A percentile compares a stretch with the other conserved stretches of the same genome.
phyloP scores from a whole-genome alignment of 768 basidiomycete species.

The Xerocomellus intermedius region DNA sequence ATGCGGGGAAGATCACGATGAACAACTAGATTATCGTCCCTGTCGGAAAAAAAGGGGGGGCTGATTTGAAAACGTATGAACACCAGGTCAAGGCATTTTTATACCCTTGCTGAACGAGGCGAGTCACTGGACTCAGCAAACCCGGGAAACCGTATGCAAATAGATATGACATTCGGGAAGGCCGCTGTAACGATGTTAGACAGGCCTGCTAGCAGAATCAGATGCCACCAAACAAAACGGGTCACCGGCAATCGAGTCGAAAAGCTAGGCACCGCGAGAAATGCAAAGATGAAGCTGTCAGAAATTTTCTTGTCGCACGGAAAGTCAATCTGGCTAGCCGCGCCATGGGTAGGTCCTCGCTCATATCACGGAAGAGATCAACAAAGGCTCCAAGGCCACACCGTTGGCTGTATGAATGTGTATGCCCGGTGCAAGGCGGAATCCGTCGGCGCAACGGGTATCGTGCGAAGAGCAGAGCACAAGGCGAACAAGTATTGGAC shows the following conservation, averaged over 20 bases:
- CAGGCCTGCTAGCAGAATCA: background rate
- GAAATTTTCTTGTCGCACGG: background rate
- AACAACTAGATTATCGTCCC: constrained; percentile 10
- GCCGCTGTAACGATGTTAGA: background rate
- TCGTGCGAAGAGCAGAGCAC: background rate
- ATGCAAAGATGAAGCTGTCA: background rate
- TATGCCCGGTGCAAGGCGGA: background rate
- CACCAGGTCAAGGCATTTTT: constrained; percentile 3
- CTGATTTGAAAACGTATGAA: constrained; percentile 1
- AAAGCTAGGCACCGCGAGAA: background rate
- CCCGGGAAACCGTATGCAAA: background rate
- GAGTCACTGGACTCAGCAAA: background rate
- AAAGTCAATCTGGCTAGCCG: constrained; percentile 1
- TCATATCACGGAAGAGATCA: background rate
- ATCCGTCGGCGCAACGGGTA: background rate
- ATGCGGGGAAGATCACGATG: constrained; percentile 14
- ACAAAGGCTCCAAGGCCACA: background rate
- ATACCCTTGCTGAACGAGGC: constrained; percentile 5
- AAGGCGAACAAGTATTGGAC: background rate
- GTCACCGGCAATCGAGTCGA: constrained; percentile 4
- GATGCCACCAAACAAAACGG: background rate
- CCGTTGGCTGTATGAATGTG: background rate
- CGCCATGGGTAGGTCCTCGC: background rate
- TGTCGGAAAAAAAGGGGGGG: background rate
- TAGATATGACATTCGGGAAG: background rate